Conservation (phyloP, 352 stramenopile genomes). For the Phytophthora colocasiae region DNA sequence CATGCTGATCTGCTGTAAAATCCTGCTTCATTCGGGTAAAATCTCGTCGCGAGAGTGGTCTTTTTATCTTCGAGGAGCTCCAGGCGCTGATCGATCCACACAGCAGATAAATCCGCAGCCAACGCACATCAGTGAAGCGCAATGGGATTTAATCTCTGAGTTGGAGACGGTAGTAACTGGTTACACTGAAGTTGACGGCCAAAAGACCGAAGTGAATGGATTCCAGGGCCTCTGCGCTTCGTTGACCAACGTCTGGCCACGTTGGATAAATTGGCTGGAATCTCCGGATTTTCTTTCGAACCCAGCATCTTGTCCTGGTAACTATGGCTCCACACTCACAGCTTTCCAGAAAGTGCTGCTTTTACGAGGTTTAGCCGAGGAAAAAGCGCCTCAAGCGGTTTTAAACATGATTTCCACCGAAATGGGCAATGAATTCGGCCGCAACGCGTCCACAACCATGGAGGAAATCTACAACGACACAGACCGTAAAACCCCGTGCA, state of each 20-base stretch:
- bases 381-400: slow-evolving; percentile 90
- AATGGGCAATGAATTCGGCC: slow-evolving; percentile 89
- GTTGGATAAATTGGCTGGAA: slow-evolving; percentile 70
- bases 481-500: slow-evolving; percentile 92
- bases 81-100: slow-evolving; percentile 23
- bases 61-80: slow-evolving; percentile 86
- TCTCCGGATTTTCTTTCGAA: slow-evolving; percentile 49
- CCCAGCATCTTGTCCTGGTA: slow-evolving; percentile 46
- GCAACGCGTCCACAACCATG: slow-evolving; percentile 88
- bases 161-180: slow-evolving; percentile 68
- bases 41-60: slow-evolving; percentile 90
- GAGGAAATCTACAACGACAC: slow-evolving; percentile 94
- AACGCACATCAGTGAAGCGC: slow-evolving; percentile 66
- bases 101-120: slow-evolving; percentile 68
- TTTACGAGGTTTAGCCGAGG: slow-evolving; percentile 85
- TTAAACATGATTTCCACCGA: slow-evolving; percentile 86
- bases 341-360: slow-evolving; percentile 83
- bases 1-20: slow-evolving; percentile 95
- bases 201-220: slow-evolving; percentile 28
- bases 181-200: slow-evolving; percentile 6
- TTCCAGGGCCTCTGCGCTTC: slow-evolving; percentile 80
- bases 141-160: slow-evolving; percentile 88
- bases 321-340: slow-evolving; percentile 49
- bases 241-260: slow-evolving; percentile 60
- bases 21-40: slow-evolving; percentile 83